Conservation (phyloP, 306 rosid genomes). For the Malus domestica region DNA sequence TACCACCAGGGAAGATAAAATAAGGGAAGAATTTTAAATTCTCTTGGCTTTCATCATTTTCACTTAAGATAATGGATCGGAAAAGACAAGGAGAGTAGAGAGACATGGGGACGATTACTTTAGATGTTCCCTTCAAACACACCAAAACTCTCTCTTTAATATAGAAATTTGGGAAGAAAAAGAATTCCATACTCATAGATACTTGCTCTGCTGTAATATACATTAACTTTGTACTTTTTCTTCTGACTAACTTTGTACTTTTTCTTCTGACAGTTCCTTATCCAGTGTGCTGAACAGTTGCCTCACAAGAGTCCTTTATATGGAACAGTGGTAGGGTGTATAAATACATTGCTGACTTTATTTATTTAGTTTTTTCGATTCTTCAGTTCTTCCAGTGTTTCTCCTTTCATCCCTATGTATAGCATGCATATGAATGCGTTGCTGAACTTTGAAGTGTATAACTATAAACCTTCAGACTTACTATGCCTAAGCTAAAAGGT, state of each 20-base stretch:
- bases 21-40: not conserved
- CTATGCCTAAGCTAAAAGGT: not conserved
- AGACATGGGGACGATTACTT: not conserved
- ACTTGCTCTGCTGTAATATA: not conserved
- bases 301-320: slow-evolving; percentile 89
- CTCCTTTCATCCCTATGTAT: not conserved
- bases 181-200: not conserved
- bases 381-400: not conserved
- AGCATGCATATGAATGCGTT: not conserved
- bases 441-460: not conserved
- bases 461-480: not conserved
- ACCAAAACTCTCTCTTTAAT: not conserved
- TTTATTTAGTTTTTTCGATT: not conserved
- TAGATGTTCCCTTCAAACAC: not conserved
- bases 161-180: not conserved
- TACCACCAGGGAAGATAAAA: not conserved
- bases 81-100: not conserved
- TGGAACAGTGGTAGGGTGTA: slow-evolving; percentile 68
- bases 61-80: not conserved
- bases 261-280: slow-evolving; percentile 59
- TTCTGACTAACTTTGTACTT: slow-evolving; percentile 23
- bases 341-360: not conserved
- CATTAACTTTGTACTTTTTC: slow-evolving; percentile 16
- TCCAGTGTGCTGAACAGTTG: slow-evolving; percentile 72
- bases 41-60: not conserved